These are phyloP conservation scores for Ascochyta lentis DNA, from an alignment of 2,329 filamentous ascomycete genomes.

Conservation along the genomic window DNA sequence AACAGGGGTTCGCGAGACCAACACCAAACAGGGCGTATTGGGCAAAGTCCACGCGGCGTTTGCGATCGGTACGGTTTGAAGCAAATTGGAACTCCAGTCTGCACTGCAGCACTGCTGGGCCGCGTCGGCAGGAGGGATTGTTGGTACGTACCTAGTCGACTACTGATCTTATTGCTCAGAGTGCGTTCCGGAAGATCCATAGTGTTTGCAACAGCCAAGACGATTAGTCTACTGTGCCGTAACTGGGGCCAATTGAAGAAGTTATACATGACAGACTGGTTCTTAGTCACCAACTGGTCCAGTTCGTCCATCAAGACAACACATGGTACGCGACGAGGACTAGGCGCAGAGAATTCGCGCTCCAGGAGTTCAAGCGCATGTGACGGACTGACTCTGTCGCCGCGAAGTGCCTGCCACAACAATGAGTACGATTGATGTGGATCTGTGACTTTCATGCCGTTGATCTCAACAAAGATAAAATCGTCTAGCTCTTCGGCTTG, in stretches of 20 bases:
- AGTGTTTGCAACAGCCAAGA: constrained; percentile 96
- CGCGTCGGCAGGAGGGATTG: constrained; percentile 2
- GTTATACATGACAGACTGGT: constrained; percentile 99
- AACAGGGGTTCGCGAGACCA: constrained; percentile 24
- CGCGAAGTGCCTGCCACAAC: constrained; percentile 94
- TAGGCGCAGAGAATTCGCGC: constrained; percentile 90
- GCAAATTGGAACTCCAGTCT: constrained; percentile 7
- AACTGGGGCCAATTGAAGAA: constrained; percentile 99
- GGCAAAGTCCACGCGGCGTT: constrained; percentile 24
- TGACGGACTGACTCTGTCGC: constrained; percentile 87
- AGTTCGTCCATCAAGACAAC: constrained; percentile 99
- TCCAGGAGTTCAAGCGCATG: constrained; percentile 92
- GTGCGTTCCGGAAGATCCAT: constrained; percentile 98
- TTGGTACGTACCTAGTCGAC: constrained; percentile 60
- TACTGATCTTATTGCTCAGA: constrained; percentile 97
- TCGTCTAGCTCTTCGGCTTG: constrained; percentile 91
- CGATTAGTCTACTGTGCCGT: constrained; percentile 89
- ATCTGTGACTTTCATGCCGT: constrained; percentile 99
- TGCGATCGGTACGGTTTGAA: constrained; percentile 26
- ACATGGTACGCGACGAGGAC: constrained; percentile 87
- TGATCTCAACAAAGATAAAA: constrained; percentile 99
- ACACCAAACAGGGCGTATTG: constrained; percentile 24
- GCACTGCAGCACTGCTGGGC: constrained; percentile 13
- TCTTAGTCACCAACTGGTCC: constrained; percentile 96
- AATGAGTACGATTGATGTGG: constrained; percentile 95